Conservation (phyloP, 2,329 filamentous ascomycete species). For the Blumeria graminis region DNA sequence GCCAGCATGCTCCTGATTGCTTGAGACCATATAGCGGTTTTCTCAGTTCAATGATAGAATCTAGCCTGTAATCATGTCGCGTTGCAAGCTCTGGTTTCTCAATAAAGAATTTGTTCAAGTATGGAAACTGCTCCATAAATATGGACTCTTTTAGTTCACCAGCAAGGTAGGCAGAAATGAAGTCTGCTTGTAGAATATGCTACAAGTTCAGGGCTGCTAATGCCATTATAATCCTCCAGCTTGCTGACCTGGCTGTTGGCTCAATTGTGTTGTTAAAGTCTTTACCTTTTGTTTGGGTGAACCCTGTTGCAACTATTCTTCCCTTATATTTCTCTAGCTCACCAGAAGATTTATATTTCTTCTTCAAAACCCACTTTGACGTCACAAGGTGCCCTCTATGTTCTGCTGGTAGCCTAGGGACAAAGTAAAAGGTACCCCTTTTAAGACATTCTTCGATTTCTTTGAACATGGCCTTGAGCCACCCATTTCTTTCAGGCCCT, state of each 20-base stretch:
- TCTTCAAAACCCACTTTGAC: background rate
- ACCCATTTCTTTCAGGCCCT: background rate
- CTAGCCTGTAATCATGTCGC: background rate
- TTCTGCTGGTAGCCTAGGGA: background rate
- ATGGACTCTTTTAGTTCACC: background rate
- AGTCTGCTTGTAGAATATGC: background rate
- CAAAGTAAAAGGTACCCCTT: background rate
- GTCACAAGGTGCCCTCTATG: background rate
- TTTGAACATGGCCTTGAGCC: background rate
- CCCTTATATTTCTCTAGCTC: background rate
- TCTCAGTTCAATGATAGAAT: background rate
- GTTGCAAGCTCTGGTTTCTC: background rate
- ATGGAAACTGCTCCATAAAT: background rate
- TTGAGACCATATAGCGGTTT: background rate
- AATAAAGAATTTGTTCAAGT: background rate
- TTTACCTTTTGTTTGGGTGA: background rate
- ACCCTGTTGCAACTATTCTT: background rate
- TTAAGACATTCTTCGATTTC: background rate
- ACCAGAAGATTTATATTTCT: background rate
- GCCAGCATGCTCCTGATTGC: background rate
- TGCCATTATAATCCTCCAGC: background rate
- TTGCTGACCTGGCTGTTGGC: background rate
- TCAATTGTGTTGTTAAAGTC: background rate
- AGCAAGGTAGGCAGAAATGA: background rate
- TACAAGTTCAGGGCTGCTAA: background rate